Conservation (phyloP, 169 alveolate species). For the Cryptosporidium felis region DNA sequence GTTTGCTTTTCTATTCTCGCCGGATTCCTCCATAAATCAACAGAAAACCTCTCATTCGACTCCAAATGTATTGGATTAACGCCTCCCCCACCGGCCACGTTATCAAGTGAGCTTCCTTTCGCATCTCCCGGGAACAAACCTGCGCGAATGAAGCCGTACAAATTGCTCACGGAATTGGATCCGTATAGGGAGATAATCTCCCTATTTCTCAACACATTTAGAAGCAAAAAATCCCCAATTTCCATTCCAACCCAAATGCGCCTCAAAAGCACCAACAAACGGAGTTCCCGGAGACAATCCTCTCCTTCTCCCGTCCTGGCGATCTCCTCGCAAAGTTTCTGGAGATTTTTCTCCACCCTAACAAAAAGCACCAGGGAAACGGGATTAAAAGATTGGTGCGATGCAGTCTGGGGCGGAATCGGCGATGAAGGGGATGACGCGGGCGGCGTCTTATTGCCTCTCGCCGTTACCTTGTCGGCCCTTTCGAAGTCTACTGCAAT, state of each 20-base stretch:
- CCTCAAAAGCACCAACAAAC: neutral
- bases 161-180: neutral
- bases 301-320: too few relatives aligned
- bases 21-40: neutral
- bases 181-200: constrained; percentile 8
- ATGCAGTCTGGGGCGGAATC: too few relatives aligned
- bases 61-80: constrained; percentile 33
- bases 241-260: constrained; percentile 3
- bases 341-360: too few relatives aligned
- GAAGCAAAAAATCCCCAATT: neutral
- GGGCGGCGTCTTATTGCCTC: too few relatives aligned
- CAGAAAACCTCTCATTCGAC: constrained; percentile 7
- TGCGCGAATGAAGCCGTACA: neutral
- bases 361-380: too few relatives aligned
- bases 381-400: too few relatives aligned
- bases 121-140: neutral
- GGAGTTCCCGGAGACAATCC: too few relatives aligned
- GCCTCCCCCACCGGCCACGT: too few relatives aligned
- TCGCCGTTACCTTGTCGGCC: too few relatives aligned
- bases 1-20: neutral
- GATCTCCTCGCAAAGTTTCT: too few relatives aligned
- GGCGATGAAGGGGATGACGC: too few relatives aligned
- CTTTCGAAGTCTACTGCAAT: too few relatives aligned
- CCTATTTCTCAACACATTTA: constrained; percentile 27
- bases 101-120: neutral